These are phyloP conservation scores for Sporisorium scitamineum DNA, from an alignment of 1,284 basidiomycete species.

Conservation along the genomic window DNA sequence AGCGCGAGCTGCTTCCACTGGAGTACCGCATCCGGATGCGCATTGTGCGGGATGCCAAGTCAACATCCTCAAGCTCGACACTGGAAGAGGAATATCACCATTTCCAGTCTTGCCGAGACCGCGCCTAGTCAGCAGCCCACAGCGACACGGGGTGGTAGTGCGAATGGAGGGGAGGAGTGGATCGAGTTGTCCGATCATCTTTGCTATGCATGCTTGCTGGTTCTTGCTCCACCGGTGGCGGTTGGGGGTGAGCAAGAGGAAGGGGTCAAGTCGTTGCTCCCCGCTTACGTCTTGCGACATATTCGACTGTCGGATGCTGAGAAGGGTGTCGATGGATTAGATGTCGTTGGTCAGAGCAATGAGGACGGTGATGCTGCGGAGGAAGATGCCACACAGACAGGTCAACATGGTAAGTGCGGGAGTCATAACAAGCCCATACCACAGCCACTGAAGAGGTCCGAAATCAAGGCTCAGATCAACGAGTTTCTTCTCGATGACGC, in stretches of 20 bases:
- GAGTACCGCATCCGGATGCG: conserved; percentile 40
- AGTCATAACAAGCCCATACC: conserved; percentile 6
- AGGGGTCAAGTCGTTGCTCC: conserved; percentile 12
- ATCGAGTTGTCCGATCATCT: conserved; percentile 32
- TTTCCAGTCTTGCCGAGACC: conserved; percentile 34
- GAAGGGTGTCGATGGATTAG: background rate
- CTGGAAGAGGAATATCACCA: conserved; percentile 62
- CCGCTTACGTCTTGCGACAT: conserved; percentile 16
- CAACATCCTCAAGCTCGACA: conserved; percentile 42
- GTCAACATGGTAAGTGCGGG: conserved; percentile 3
- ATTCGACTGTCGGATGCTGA: background rate
- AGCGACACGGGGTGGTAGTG: background rate
- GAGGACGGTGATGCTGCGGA: background rate
- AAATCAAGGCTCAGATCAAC: conserved; percentile 45
- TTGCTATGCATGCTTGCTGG: conserved; percentile 35
- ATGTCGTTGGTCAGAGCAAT: background rate
- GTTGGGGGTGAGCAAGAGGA: background rate
- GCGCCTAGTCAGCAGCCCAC: conserved; percentile 5
- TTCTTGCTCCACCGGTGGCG: conserved; percentile 15
- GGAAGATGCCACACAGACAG: background rate
- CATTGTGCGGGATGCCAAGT: conserved; percentile 59
- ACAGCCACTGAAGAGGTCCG: conserved; percentile 30
- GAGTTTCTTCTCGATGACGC: conserved; percentile 38
- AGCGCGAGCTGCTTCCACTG: conserved; percentile 40
- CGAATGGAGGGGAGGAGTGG: background rate